These are phyloP conservation scores for Drechslera avenae DNA, from an alignment of 2,329 filamentous ascomycete species.

Conservation along the genomic window DNA sequence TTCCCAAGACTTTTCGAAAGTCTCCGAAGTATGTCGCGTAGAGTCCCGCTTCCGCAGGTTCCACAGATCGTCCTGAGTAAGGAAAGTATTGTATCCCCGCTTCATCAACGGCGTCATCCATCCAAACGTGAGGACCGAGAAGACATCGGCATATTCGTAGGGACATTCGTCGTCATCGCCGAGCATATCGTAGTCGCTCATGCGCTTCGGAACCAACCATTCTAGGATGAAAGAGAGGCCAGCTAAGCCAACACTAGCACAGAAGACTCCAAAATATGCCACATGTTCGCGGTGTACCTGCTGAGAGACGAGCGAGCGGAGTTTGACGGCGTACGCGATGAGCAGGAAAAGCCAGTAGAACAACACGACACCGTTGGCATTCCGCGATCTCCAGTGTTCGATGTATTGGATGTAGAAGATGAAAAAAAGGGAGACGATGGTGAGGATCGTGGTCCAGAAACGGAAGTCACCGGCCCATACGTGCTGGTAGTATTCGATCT, in stretches of 20 bases:
- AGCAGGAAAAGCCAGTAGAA: constrained; percentile 92
- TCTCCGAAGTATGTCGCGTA: constrained; percentile 72
- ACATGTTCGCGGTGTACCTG: constrained; percentile 69
- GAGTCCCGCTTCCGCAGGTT: constrained; percentile 80
- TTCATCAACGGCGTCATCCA: constrained; percentile 99
- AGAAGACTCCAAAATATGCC: constrained; percentile 79
- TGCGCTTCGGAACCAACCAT: constrained; percentile 82
- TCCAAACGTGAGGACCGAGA: constrained; percentile 89
- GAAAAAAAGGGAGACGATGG: constrained; percentile 72
- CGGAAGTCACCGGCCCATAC: constrained; percentile 83
- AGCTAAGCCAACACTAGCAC: constrained; percentile 71
- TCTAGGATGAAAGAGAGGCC: constrained; percentile 76
- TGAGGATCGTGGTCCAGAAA: constrained; percentile 78
- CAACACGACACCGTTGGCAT: constrained; percentile 84
- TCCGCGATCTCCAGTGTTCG: constrained; percentile 80
- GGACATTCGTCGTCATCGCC: constrained; percentile 74
- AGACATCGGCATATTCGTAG: constrained; percentile 89
- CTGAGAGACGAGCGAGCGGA: constrained; percentile 83
- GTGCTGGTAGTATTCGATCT: constrained; percentile 70
- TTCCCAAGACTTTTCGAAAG: constrained; percentile 77
- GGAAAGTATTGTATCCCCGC: constrained; percentile 85
- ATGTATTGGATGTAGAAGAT: constrained; percentile 83
- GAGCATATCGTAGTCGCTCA: constrained; percentile 70
- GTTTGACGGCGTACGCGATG: constrained; percentile 77
- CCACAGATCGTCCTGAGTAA: constrained; percentile 97